Conservation (phyloP, 768 basidiomycete genomes). For the Mycena venus region DNA sequence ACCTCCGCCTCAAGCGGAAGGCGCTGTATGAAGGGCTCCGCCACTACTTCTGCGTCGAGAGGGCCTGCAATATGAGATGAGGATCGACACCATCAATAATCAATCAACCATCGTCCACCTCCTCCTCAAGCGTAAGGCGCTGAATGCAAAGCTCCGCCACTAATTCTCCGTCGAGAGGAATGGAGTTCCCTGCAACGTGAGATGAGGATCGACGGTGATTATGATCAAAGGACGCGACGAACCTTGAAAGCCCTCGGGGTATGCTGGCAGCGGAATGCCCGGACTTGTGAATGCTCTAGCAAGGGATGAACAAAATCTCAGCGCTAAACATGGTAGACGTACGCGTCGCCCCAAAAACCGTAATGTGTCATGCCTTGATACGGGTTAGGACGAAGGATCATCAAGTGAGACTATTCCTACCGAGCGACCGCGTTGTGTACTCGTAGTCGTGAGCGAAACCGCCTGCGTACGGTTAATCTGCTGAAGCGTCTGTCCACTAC, state of each 20-base stretch:
- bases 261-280: conserved; percentile 74
- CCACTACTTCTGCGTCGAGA: conserved; percentile 79
- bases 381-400: neutral
- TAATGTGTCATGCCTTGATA: conserved; percentile 71
- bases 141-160: conserved; percentile 76
- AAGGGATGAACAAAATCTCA: neutral
- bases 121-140: conserved; percentile 67
- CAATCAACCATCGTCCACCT: conserved; percentile 65
- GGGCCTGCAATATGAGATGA: conserved; percentile 58
- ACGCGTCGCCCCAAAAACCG: conserved; percentile 88
- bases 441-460: conserved; percentile 92
- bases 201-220: neutral
- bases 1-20: conserved; percentile 70
- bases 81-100: too few species aligned
- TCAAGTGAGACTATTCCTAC: conserved; percentile 38
- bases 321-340: conserved; percentile 34
- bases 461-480: conserved; percentile 59
- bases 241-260: conserved; percentile 87
- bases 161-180: conserved; percentile 81
- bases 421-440: conserved; percentile 83
- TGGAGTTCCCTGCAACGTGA: conserved; percentile 66
- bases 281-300: conserved; percentile 81
- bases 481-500: too few species aligned
- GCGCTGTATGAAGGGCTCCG: conserved; percentile 69
- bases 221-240: neutral